phyloP scores from a whole-genome alignment of 192 early-diverging fungal genomes.

The Backusella morwellensis region DNA sequence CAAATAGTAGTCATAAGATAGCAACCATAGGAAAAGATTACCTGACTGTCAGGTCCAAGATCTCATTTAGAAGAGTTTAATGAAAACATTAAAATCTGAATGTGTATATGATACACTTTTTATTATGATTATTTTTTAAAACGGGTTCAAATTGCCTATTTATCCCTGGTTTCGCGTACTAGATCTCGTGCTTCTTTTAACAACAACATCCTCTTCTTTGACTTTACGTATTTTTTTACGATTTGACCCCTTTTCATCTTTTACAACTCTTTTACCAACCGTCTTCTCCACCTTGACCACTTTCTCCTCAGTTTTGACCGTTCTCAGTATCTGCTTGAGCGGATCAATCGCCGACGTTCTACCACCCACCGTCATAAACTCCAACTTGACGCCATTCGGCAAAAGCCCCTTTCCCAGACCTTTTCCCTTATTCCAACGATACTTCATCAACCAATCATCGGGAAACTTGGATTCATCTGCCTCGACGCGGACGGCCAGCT shows the following conservation, averaged over 20 bases:
- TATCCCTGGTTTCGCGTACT: not conserved
- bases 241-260: too few species aligned
- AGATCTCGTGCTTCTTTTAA: not conserved
- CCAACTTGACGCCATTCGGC: slow-evolving; percentile 57
- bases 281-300: not conserved
- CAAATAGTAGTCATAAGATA: too few species aligned
- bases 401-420: slow-evolving; percentile 37
- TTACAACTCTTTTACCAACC: too few species aligned
- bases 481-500: slow-evolving; percentile 56
- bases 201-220: not conserved
- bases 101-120: too few species aligned
- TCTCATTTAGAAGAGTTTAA: too few species aligned
- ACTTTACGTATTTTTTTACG: not conserved
- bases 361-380: slow-evolving; percentile 59
- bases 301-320: not conserved
- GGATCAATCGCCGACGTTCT: slow-evolving; percentile 6
- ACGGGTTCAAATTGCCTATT: too few species aligned
- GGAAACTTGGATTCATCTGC: slow-evolving; percentile 71
- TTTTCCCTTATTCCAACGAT: slow-evolving; percentile 70
- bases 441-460: slow-evolving; percentile 73
- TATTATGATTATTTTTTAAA: too few species aligned
- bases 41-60: too few species aligned
- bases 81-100: too few species aligned
- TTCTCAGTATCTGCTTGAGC: not conserved
- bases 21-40: too few species aligned